These are phyloP conservation scores for Calycina herbarum DNA, from an alignment of 2,329 filamentous ascomycete genomes.

Conservation along the genomic window DNA sequence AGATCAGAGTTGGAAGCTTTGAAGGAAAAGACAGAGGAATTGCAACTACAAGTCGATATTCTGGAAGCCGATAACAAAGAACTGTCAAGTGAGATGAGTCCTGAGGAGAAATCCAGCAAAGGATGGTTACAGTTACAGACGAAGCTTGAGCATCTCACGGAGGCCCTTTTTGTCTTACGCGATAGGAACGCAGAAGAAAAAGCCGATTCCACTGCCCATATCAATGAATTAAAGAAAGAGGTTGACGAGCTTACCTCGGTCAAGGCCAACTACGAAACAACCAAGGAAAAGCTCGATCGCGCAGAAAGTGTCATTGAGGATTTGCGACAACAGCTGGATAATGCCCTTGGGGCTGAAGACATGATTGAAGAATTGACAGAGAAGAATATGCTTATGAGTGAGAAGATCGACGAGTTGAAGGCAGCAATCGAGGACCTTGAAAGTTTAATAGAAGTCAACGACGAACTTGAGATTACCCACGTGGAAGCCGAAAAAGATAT, in stretches of 20 bases:
- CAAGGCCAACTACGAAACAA: constrained; percentile 68
- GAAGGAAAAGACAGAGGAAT: constrained; percentile 75
- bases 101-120: constrained; percentile 82
- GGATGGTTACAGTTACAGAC: constrained; percentile 92
- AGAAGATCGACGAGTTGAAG: constrained; percentile 80
- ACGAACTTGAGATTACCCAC: constrained; percentile 92
- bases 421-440: constrained; percentile 84
- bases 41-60: constrained; percentile 85
- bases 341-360: constrained; percentile 82
- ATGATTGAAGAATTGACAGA: constrained; percentile 92
- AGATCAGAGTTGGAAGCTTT: constrained; percentile 79
- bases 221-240: constrained; percentile 72
- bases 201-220: constrained; percentile 72
- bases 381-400: constrained; percentile 79
- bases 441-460: constrained; percentile 85
- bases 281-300: constrained; percentile 71
- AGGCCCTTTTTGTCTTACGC: constrained; percentile 79
- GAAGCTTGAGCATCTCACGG: constrained; percentile 82
- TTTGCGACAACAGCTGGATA: constrained; percentile 86
- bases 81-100: constrained; percentile 78
- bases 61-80: constrained; percentile 85
- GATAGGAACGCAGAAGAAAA: constrained; percentile 88
- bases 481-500: constrained; percentile 91
- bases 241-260: constrained; percentile 64
- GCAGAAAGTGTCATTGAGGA: constrained; percentile 79